A percentile compares a stretch with the other conserved stretches of the same genome.
These are phyloP conservation scores for Nepenthes alata DNA, from an alignment of 179 eudicot genomes.

Conservation along the genomic window DNA sequence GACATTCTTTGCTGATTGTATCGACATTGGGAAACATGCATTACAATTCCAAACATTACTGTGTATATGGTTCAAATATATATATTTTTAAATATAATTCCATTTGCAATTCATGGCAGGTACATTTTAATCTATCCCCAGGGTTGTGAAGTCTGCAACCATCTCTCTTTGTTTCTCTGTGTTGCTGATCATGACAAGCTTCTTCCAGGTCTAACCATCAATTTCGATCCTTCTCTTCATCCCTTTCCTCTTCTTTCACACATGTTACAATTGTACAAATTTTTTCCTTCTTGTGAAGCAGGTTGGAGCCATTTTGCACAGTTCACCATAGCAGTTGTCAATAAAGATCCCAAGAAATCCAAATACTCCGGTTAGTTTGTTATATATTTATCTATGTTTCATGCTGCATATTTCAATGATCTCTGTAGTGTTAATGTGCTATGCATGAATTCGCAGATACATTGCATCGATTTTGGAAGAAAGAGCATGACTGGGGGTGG, in stretches of 20 bases:
- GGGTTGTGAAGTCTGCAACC: conserved; percentile 93
- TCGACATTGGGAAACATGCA: no score
- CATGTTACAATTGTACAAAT: background rate
- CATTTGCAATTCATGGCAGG: no score
- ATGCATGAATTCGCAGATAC: conserved; percentile 37
- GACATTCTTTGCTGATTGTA: no score
- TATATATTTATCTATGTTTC: background rate
- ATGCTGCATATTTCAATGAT: background rate
- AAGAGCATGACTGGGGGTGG: conserved; percentile 99
- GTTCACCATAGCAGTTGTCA: conserved; percentile 85
- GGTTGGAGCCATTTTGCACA: conserved; percentile 99
- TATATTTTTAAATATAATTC: no score
- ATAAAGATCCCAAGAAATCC: conserved; percentile 81
- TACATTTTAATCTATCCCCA: conserved; percentile 71
- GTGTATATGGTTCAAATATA: no score
- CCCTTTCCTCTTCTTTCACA: background rate
- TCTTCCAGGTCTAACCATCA: conserved; percentile 61
- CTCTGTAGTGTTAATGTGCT: background rate
- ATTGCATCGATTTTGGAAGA: conserved; percentile 81
- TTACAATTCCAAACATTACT: no score
- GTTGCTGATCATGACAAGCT: conserved; percentile 95
- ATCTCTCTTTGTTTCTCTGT: conserved; percentile 91
- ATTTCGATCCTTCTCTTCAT: background rate
- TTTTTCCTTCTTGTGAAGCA: conserved; percentile 14
- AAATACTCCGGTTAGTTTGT: conserved; percentile 67